A percentile compares a stretch with the other conserved stretches of the same genome.
These are phyloP conservation scores for Chaetomiaceae sp. DNA, from an alignment of 2,329 filamentous ascomycete species.

Conservation along the genomic window DNA sequence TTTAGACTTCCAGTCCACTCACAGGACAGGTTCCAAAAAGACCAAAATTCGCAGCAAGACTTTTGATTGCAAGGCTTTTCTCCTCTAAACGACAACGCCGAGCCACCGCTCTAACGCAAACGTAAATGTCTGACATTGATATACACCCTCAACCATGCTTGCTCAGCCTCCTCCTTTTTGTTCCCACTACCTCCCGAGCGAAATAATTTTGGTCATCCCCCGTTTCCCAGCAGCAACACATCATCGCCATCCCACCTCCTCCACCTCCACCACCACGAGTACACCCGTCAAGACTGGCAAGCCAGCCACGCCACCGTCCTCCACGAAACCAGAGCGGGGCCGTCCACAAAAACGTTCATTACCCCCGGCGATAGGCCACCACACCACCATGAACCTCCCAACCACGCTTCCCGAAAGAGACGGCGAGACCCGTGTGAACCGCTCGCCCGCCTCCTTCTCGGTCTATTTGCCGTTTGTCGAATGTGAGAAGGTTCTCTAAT, in stretches of 20 bases:
- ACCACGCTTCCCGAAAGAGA: conserved; percentile 4
- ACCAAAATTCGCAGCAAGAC: neutral
- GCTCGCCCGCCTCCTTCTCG: conserved; percentile 19
- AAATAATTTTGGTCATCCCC: neutral
- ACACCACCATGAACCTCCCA: neutral
- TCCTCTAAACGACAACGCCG: conserved; percentile 11
- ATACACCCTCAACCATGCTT: conserved; percentile 19
- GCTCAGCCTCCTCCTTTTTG: neutral
- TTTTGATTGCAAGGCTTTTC: conserved; percentile 6
- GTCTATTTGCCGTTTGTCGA: conserved; percentile 27
- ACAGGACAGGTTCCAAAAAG: neutral
- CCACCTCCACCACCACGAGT: neutral
- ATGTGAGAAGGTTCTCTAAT: conserved; percentile 29
- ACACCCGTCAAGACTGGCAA: conserved; percentile 1
- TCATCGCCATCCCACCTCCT: neutral
- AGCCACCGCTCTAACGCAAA: conserved; percentile 21
- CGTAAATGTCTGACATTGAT: conserved; percentile 24
- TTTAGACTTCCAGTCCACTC: neutral
- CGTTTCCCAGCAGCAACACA: neutral
- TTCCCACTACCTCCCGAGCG: neutral
- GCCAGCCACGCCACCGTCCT: conserved; percentile 1
- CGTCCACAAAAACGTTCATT: conserved; percentile 4
- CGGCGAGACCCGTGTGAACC: conserved; percentile 20
- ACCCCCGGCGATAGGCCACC: neutral
- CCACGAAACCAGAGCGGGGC: neutral